Base-by-base conservation (phyloP, 2,329 filamentous ascomycete species). In the Thermothelomyces thermophilus region DNA sequence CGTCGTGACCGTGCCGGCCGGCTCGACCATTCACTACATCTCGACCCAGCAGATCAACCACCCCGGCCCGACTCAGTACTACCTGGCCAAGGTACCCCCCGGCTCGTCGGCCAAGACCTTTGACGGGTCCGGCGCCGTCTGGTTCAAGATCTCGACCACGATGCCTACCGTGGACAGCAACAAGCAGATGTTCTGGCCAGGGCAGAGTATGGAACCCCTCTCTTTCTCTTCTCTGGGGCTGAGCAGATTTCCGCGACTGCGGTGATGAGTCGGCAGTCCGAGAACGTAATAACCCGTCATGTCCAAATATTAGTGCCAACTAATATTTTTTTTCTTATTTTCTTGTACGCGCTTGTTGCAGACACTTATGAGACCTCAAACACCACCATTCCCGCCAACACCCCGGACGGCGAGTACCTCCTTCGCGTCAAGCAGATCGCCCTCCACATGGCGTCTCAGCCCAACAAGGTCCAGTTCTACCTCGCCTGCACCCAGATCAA, bases 101-200 rank as follows among this genome's bases (percentile, higher is more conserved):
- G 67, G 66, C 1, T 44, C 58, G 19, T 61, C 61, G 13, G 66
- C 63, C 24, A 60, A 60, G 3, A 64, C 58, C 13, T 69, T 63
- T 60, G 68, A 69, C 46, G 68, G 67, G 8, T 61, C 62, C 1
- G 68, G 68, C 2, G 61, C 59, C 14, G 65, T 67, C 2, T 70
- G 67, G 67, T 69, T 68, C 60, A 66, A 66, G 60, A 60, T 68
- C 40, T 59, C 60, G 48, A 69, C 69, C 0, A 64, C 66, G 51
- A 60, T 67, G 58, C 72, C 74, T n/a, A 63, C 63, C 9, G 69
- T 73, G 55, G 71, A 71, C 55, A 63, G 65, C 49, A 71, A 71
- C 51, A 75, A 73, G 63, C 68, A 71, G 50, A 67, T 77, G 22
- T 71, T 69, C 35, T 68, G 64, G 66, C 63, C 65, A 1, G 60